A percentile compares a stretch with the other conserved stretches of the same genome.
Evolutionary conservation across 192 early-diverging fungal genomes (phyloP).

Genomic region (Haplosporangium gracile): DNA sequence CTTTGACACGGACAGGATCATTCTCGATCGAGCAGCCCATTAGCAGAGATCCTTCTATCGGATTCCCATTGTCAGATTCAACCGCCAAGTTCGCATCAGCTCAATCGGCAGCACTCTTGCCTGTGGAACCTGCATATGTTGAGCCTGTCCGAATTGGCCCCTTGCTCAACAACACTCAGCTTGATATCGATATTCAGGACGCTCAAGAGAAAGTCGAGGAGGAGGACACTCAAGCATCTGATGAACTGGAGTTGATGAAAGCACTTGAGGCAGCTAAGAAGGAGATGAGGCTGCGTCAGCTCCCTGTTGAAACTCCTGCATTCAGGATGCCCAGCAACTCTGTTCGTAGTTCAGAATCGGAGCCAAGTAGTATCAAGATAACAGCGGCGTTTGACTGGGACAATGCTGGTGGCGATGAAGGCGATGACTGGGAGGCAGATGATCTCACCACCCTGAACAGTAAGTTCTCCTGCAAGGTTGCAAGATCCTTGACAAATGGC

Average conservation of each 20-base stretch:
- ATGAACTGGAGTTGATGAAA: constrained; percentile 35
- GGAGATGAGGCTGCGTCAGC: constrained; percentile 43
- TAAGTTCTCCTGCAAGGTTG: constrained; percentile 7
- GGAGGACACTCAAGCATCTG: constrained; percentile 7
- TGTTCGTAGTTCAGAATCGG: neutral
- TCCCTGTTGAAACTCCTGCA: neutral
- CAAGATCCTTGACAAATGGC: neutral
- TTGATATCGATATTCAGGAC: neutral
- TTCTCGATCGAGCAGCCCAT: constrained; percentile 14
- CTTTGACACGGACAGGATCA: constrained; percentile 36
- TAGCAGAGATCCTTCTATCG: constrained; percentile 8
- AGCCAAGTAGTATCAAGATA: neutral
- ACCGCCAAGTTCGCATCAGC: neutral
- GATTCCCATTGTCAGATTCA: neutral
- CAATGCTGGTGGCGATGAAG: constrained; percentile 27
- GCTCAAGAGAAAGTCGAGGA: neutral
- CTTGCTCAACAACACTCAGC: neutral
- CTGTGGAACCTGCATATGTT: neutral
- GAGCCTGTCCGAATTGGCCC: neutral
- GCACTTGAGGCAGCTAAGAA: constrained; percentile 46
- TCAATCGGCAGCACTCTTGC: neutral
- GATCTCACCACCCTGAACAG: constrained; percentile 27
- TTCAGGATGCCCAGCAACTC: neutral
- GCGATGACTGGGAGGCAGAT: constrained; percentile 45
- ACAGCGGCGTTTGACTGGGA: constrained; percentile 43